Evolutionary conservation across 306 rosid species (phyloP), one percentile per base, ranked within the genome.

Genomic region (Medicago arabica): DNA sequence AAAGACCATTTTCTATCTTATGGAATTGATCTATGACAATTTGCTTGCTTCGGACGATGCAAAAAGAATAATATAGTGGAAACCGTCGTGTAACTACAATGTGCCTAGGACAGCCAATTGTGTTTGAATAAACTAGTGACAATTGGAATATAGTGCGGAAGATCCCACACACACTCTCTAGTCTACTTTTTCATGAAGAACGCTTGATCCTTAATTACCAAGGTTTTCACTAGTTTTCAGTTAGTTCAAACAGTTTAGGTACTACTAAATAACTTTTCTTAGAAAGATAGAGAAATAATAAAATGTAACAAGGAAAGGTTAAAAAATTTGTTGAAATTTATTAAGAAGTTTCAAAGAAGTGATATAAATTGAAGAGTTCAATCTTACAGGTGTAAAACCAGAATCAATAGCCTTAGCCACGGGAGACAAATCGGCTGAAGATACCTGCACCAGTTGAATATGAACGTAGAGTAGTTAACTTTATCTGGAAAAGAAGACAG

Each of bases 331-430:
- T 38, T 76, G 67, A 54, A 49, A 49, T 14, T 34, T 54, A 67
- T 53, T 72, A 14, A 55, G 25, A 78, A 57, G 53, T 16, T 58
- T 58, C 53, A 23, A 85, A 57, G n/a, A 63, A 54, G 44, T 38
- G 16, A 68, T 78, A 66, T 51, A 62, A 63, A 73, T 46, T 38
- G 17, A 64, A 53, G 53, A 63, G 75, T 71, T 47, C 47, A 74
- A 70, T 90, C 88, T 88, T 85, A 94, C 98, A 67, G 98, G 98
- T 60, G 82, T 76, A 21, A 90, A 92, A 68, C 98, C 98, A 58
- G 89, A 83, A 80, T 94, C 88, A 47, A 88, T 74, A 64, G 97
- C 88, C 75, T 82, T 85, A 76, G 91, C 82, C 80, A 94, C 89
- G 3, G 78, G 73, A 79, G 91, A 78, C 63, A 91, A 75, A 86